Conservation (phyloP, 768 basidiomycete genomes). For the Hysterangium stoloniferum region DNA sequence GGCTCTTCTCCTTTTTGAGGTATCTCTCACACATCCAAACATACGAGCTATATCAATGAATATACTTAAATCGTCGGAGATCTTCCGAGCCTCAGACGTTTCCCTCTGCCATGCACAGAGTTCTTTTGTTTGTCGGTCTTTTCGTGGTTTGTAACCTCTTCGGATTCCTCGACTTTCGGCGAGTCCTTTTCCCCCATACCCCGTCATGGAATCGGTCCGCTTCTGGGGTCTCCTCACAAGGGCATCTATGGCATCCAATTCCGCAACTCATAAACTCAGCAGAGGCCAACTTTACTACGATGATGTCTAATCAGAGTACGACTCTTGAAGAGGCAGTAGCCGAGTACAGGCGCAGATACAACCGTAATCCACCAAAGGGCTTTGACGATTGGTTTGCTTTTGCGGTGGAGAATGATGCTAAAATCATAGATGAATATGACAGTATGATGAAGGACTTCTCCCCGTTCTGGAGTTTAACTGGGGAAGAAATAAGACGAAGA, state of each 20-base stretch:
- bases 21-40: too few relatives aligned
- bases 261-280: constrained; percentile 78
- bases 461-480: constrained; percentile 75
- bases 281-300: constrained; percentile 57
- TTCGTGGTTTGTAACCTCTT: too few relatives aligned
- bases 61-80: too few relatives aligned
- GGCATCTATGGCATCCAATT: constrained; percentile 79
- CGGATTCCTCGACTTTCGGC: too few relatives aligned
- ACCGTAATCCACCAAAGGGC: constrained; percentile 74
- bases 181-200: too few relatives aligned
- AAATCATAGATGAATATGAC: constrained; percentile 88
- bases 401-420: constrained; percentile 59
- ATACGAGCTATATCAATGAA: too few relatives aligned
- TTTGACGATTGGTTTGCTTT: constrained; percentile 91
- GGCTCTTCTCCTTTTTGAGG: too few relatives aligned
- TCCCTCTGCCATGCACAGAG: too few relatives aligned
- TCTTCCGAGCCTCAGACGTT: too few relatives aligned
- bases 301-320: constrained; percentile 69
- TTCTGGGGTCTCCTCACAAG: too few relatives aligned
- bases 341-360: constrained; percentile 77
- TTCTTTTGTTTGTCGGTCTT: too few relatives aligned
- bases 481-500: constrained; percentile 63
- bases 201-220: too few relatives aligned
- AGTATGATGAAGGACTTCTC: constrained; percentile 68
- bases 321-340: constrained; percentile 69